Evolutionary conservation across 2,329 filamentous ascomycete genomes (phyloP).

Genomic region (Lomentospora prolificans): DNA sequence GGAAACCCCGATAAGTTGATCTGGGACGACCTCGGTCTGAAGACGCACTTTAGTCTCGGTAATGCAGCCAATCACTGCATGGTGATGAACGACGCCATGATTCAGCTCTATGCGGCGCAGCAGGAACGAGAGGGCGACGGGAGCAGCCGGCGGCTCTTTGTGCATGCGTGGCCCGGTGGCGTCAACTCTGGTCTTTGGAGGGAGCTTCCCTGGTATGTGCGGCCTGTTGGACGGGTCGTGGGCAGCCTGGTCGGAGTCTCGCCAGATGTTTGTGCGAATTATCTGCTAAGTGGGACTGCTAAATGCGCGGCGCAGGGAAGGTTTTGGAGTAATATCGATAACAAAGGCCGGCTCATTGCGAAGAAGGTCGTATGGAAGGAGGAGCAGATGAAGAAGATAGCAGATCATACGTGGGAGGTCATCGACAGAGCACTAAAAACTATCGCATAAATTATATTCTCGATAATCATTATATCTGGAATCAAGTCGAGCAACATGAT

Average conservation of each 20-base stretch:
- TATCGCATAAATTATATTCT: too few relatives aligned
- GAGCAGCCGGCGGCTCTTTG: constrained; percentile 19
- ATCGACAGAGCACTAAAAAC: constrained; percentile 16
- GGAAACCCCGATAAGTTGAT: constrained; percentile 24
- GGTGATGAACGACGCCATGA: constrained; percentile 28
- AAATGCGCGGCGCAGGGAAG: constrained; percentile 13
- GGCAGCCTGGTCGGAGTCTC: constrained; percentile 15
- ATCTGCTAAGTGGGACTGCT: too few relatives aligned
- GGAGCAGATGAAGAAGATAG: constrained; percentile 19
- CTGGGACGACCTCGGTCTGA: constrained; percentile 30
- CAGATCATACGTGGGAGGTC: constrained; percentile 21
- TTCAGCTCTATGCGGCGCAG: constrained; percentile 22
- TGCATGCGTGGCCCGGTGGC: constrained; percentile 29
- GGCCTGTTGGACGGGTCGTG: constrained; percentile 10
- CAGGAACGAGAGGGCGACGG: constrained; percentile 13
- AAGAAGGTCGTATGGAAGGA: constrained; percentile 19
- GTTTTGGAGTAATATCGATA: constrained; percentile 19
- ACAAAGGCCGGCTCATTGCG: constrained; percentile 17
- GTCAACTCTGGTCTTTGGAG: constrained; percentile 23
- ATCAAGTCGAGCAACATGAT: too few relatives aligned
- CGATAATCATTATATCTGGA: too few relatives aligned
- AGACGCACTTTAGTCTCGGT: constrained; percentile 20
- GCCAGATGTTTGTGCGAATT: constrained; percentile 19
- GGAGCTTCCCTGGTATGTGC: constrained; percentile 22
- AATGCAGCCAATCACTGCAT: constrained; percentile 26